Conservation (phyloP, 768 basidiomycete genomes). For the Lentinula raphanica region DNA sequence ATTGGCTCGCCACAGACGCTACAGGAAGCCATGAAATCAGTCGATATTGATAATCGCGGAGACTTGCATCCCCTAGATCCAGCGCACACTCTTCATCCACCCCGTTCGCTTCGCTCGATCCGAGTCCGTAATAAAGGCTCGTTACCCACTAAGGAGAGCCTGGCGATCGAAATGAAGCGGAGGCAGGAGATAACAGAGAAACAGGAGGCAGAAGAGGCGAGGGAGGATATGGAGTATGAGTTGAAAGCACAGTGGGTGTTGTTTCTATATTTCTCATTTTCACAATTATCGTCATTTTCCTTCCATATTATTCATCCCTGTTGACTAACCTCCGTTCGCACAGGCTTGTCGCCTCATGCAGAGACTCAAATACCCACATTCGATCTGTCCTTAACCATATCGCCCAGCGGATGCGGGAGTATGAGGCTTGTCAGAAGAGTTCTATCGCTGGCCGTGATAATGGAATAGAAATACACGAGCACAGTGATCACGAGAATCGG, state of each 20-base stretch:
- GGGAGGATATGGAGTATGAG: slow-evolving; percentile 52
- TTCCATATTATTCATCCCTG: no score
- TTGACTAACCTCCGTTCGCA: no score
- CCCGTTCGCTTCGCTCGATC: no score
- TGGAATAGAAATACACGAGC: not conserved
- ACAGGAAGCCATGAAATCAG: no score
- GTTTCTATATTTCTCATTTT: not conserved
- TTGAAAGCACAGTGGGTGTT: slow-evolving; percentile 47
- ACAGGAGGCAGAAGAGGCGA: slow-evolving; percentile 41
- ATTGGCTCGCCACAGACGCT: no score
- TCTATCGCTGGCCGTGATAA: slow-evolving; percentile 38
- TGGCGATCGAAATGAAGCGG: slow-evolving; percentile 26
- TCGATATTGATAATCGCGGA: no score
- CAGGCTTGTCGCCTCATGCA: slow-evolving; percentile 58
- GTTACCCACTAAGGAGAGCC: slow-evolving; percentile 14
- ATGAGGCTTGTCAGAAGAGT: slow-evolving; percentile 53
- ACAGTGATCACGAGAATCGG: no score
- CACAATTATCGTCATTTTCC: slow-evolving; percentile 3
- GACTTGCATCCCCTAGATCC: no score
- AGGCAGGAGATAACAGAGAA: slow-evolving; percentile 39
- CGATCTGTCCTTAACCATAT: slow-evolving; percentile 67
- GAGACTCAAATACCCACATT: slow-evolving; percentile 59
- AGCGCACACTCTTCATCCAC: no score
- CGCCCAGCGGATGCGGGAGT: slow-evolving; percentile 57
- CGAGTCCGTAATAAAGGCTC: slow-evolving; percentile 16